Percentiles rank a stretch among this genome's conserved stretches.
phyloP scores from a whole-genome alignment of 202 grass and related monocot species.

The Cymbopogon flexuosus region DNA sequence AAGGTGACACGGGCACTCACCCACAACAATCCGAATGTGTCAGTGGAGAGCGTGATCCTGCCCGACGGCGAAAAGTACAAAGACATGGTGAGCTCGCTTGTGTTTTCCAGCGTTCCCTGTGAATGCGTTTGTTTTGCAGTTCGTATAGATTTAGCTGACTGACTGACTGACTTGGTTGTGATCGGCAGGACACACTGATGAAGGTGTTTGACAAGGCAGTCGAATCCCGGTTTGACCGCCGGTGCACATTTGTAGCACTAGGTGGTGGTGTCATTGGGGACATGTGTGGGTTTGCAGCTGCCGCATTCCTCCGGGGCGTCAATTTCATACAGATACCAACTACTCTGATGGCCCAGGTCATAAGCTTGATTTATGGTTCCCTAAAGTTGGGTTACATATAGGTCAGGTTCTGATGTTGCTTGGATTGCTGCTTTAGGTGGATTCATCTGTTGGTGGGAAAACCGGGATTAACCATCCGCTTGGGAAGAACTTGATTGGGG shows the following conservation, averaged over 20 bases:
- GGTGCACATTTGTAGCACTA: slow-evolving; percentile 82
- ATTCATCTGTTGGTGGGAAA: slow-evolving; percentile 97
- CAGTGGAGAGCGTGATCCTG: slow-evolving; percentile 82
- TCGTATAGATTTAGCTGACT: neutral
- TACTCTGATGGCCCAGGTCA: slow-evolving; percentile 90
- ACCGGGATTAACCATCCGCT: slow-evolving; percentile 83
- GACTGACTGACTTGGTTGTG: slow-evolving; percentile 11
- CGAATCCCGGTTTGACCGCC: slow-evolving; percentile 61
- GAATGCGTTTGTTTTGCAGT: neutral
- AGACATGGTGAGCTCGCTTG: slow-evolving; percentile 72
- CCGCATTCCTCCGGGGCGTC: slow-evolving; percentile 82
- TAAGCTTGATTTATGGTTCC: slow-evolving; percentile 17
- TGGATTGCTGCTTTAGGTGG: slow-evolving; percentile 50
- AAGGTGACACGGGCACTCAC: slow-evolving; percentile 85
- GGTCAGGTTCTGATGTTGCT: slow-evolving; percentile 20
- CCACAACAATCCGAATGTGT: slow-evolving; percentile 55
- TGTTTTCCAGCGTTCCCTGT: neutral
- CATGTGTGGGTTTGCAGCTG: slow-evolving; percentile 90
- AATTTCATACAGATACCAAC: slow-evolving; percentile 99
- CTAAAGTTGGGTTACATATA: slow-evolving; percentile 2
- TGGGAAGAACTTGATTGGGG: slow-evolving; percentile 85
- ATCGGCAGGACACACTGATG: slow-evolving; percentile 67
- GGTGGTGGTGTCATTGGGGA: slow-evolving; percentile 94
- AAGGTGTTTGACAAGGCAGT: slow-evolving; percentile 93
- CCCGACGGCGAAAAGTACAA: slow-evolving; percentile 91